Conservation (phyloP, 805 yeast genomes). For the Saccharomycopsis babjevae region DNA sequence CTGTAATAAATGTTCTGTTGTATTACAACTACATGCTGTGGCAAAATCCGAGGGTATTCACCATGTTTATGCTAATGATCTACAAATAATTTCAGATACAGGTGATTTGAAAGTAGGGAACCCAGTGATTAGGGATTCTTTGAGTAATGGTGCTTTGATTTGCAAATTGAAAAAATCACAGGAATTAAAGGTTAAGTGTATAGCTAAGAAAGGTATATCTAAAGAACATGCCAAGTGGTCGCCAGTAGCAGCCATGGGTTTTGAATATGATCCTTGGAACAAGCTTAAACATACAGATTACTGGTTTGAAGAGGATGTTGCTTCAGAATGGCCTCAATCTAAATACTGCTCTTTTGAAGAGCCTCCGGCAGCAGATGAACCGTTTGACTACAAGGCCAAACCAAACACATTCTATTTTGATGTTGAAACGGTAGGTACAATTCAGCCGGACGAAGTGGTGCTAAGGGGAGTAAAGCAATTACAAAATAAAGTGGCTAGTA, state of each 20-base stretch:
- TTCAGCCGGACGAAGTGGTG: constrained; percentile 84
- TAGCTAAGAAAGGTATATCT: constrained; percentile 95
- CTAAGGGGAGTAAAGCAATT: constrained; percentile 73
- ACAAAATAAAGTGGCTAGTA: constrained; percentile 84
- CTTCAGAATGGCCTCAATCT: constrained; percentile 87
- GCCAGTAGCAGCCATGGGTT: constrained; percentile 90
- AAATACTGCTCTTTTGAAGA: constrained; percentile 93
- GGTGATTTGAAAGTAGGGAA: constrained; percentile 48
- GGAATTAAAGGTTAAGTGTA: constrained; percentile 78
- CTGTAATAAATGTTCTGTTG: constrained; percentile 91
- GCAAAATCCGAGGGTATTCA: constrained; percentile 83
- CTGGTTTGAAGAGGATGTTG: constrained; percentile 90
- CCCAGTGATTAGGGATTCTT: constrained; percentile 76
- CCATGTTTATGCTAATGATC: constrained; percentile 82
- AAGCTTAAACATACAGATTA: constrained; percentile 90
- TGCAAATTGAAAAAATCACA: constrained; percentile 90
- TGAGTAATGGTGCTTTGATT: constrained; percentile 75
- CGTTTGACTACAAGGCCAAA: constrained; percentile 73
- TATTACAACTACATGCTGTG: constrained; percentile 72
- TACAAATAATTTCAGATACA: constrained; percentile 35
- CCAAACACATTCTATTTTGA: constrained; percentile 79
- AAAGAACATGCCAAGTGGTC: constrained; percentile 99
- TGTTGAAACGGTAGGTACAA: constrained; percentile 85
- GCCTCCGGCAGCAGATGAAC: constrained; percentile 79
- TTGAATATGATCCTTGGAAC: constrained; percentile 99